Evolutionary conservation across 106 monocot species (phyloP).

Genomic region (Cymbidium sinense): DNA sequence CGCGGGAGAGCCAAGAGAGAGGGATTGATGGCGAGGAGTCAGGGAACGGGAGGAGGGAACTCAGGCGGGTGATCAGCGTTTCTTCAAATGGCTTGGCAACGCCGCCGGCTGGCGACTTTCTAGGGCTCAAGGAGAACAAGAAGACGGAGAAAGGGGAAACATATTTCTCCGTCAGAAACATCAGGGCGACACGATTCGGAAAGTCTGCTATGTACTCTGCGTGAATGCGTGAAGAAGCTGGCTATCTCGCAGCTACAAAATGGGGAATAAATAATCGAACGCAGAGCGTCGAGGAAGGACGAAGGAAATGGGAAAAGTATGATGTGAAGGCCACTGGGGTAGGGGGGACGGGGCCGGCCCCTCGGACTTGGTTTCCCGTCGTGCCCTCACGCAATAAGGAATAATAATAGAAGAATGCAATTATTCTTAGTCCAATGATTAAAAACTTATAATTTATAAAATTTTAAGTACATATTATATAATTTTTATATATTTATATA

Average conservation of each 20-base stretch:
- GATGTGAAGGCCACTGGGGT: too few relatives aligned
- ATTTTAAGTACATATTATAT: too few relatives aligned
- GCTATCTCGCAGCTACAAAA: neutral
- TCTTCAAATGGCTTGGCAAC: constrained; percentile 34
- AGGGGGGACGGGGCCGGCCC: too few relatives aligned
- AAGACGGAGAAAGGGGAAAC: neutral
- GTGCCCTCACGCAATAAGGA: too few relatives aligned
- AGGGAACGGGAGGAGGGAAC: constrained; percentile 25
- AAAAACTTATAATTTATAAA: too few relatives aligned
- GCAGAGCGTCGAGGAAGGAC: neutral
- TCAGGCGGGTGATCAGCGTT: constrained; percentile 29
- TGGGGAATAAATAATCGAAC: neutral
- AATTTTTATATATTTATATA: too few relatives aligned
- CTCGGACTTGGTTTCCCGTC: too few relatives aligned
- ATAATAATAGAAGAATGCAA: too few relatives aligned
- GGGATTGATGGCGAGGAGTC: constrained; percentile 9
- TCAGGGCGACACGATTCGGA: neutral
- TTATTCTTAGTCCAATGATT: too few relatives aligned
- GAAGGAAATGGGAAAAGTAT: neutral
- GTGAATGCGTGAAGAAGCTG: neutral
- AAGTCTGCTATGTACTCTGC: neutral
- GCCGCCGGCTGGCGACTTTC: neutral
- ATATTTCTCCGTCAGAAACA: constrained; percentile 3
- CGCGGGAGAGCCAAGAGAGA: constrained; percentile 28
- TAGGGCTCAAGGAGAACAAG: neutral